phyloP scores from a whole-genome alignment of 139 green algal species.

The Tetradesmus obliquus region DNA sequence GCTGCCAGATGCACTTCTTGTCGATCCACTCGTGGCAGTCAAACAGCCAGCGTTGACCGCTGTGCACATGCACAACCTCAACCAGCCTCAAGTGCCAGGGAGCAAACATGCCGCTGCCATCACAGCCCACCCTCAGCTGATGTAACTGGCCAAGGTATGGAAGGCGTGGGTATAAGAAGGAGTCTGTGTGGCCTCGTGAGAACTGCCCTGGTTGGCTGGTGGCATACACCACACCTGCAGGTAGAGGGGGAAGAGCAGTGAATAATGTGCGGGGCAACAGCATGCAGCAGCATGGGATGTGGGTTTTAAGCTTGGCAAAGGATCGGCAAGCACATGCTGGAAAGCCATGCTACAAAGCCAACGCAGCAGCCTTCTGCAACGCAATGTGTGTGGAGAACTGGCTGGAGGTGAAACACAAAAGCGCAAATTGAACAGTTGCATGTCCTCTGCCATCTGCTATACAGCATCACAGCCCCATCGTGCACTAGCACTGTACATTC shows the following conservation, averaged over 20 bases:
- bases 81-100: conserved; percentile 74
- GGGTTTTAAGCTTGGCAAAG: not conserved
- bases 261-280: not conserved
- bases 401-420: too few species aligned
- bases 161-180: conserved; percentile 72
- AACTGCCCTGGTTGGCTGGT: conserved; percentile 54
- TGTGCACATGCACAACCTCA: conserved; percentile 71
- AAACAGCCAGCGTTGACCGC: conserved; percentile 63
- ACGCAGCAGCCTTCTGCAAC: too few species aligned
- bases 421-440: not conserved
- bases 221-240: conserved; percentile 55
- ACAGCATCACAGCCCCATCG: too few species aligned
- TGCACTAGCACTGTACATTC: too few species aligned
- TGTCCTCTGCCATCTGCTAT: too few species aligned
- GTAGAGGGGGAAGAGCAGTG: not conserved
- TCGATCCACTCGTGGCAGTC: conserved; percentile 73
- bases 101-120: conserved; percentile 67
- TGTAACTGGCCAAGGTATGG: conserved; percentile 66
- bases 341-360: too few species aligned
- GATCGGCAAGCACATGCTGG: not conserved
- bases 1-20: conserved; percentile 61
- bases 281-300: not conserved
- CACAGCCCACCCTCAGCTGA: conserved; percentile 67
- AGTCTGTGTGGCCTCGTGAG: conserved; percentile 52
- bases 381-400: too few species aligned